Base-by-base conservation (phyloP, 2,329 filamentous ascomycete genomes). In the Capronia americana region DNA sequence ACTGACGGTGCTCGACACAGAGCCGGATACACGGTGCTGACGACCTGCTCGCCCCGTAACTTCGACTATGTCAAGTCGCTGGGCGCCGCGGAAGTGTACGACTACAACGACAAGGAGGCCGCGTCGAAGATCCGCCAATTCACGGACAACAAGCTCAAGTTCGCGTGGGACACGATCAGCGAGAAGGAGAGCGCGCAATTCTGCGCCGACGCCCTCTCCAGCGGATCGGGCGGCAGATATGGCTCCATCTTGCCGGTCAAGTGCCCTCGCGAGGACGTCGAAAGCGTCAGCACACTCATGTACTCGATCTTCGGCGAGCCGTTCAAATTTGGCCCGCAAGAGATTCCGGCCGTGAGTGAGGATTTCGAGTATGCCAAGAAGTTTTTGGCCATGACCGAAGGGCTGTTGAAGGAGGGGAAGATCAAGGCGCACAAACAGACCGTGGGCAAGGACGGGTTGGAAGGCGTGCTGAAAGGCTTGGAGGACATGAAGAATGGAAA, bases 401-500 rank as follows among this genome's bases (percentile, higher is more conserved):
- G 74, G 60, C 65, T 84, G 72, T 64, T 85, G 20, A 75, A 70
- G 3, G 75, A 80, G 61, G 79, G 79, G 3, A 81, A 80, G 72
- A 57, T 85, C 51, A 79, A 79, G 73, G 70, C 77, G 10, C 83
- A 85, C 74, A 79, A 77, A 34, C 69, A 75, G 30, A 75, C 77
- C 65, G 76, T 83, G 14, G 74, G 79, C 14, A 63, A 75, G 53
- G 77, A 76, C 24, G 83, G 83, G 1, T 72, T 85, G 62, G 71
- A 79, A 60, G 82, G 79, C n/a, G 77, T 84, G 8, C 69, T 81
- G 50, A 78, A 80, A 10, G 83, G 83, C 0, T 34, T 85, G 67
- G 71, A 82, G 54, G 70, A 78, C 54, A 68, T 84, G 70, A 81
- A 77, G 74, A 72, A 78, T 24, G 79, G 77, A 1, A 83, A 80